These are phyloP conservation scores for Rhipidocladum racemiflorum DNA, from an alignment of 176 grass and related monocot genomes.

Conservation along the genomic window DNA sequence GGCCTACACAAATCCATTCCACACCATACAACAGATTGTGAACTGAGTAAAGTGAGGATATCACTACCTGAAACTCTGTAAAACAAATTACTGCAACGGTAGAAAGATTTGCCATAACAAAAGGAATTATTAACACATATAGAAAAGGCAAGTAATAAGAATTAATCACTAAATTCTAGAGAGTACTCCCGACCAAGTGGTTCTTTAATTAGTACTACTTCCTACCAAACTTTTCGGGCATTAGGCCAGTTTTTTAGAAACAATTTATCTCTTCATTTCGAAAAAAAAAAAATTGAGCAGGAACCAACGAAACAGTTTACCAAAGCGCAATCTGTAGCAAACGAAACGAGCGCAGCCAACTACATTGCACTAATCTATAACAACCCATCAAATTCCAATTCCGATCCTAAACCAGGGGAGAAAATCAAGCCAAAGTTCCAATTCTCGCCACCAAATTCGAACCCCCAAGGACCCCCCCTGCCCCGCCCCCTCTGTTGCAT, in stretches of 20 bases:
- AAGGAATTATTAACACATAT: neutral
- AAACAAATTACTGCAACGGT: neutral
- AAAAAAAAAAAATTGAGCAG: neutral
- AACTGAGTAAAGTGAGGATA: neutral
- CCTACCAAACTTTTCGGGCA: constrained; percentile 1
- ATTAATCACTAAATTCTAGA: neutral
- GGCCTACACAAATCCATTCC: constrained; percentile 9
- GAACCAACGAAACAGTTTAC: neutral
- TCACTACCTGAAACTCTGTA: neutral
- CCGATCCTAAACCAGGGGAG: neutral
- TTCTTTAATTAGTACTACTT: constrained; percentile 11
- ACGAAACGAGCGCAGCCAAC: neutral
- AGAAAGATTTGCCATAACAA: neutral
- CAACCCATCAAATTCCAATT: constrained; percentile 10
- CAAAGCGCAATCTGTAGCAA: neutral
- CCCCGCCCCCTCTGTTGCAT: too few species aligned
- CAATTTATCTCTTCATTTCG: neutral
- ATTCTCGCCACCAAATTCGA: neutral
- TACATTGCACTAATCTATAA: constrained; percentile 24
- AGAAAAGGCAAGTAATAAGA: neutral
- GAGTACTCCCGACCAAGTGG: neutral
- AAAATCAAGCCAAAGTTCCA: neutral
- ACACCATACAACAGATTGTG: neutral
- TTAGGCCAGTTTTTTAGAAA: neutral
- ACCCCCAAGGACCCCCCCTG: neutral